phyloP scores from a whole-genome alignment of 805 yeast species.

The Ogataea methanolica region DNA sequence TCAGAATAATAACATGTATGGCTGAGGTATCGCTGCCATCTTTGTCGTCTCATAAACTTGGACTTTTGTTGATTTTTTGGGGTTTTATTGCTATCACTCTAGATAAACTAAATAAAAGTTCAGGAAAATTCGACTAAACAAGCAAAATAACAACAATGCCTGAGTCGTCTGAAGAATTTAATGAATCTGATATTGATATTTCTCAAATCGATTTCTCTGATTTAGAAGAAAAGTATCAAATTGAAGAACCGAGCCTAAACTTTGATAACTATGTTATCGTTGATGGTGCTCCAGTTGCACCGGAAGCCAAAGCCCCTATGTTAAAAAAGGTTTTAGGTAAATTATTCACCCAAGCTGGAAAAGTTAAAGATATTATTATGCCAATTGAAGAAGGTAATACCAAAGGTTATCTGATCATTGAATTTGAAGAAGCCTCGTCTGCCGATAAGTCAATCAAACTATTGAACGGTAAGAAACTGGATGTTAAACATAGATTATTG shows the following conservation, averaged over 20 bases:
- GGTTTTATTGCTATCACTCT: too few species aligned
- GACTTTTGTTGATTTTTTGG: too few species aligned
- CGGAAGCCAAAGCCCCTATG: slow-evolving; percentile 79
- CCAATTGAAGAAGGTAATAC: slow-evolving; percentile 78
- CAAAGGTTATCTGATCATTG: slow-evolving; percentile 83
- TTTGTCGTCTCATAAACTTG: too few species aligned
- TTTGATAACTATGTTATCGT: slow-evolving; percentile 78
- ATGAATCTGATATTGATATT: slow-evolving; percentile 41
- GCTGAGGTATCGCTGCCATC: too few species aligned
- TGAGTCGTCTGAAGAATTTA: slow-evolving; percentile 21
- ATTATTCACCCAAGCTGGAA: slow-evolving; percentile 73
- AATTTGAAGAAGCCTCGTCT: slow-evolving; percentile 59
- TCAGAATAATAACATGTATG: not conserved
- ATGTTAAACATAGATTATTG: slow-evolving; percentile 83
- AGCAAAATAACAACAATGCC: slow-evolving; percentile 11
- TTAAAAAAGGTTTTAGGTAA: slow-evolving; percentile 82
- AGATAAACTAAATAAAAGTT: too few species aligned
- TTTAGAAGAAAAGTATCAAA: slow-evolving; percentile 69
- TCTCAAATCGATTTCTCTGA: slow-evolving; percentile 74
- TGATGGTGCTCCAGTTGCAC: slow-evolving; percentile 95
- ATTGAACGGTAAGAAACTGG: slow-evolving; percentile 85
- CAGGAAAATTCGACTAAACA: not conserved
- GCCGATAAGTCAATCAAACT: slow-evolving; percentile 78
- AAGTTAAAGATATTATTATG: slow-evolving; percentile 73
- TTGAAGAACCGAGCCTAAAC: slow-evolving; percentile 50